Base-by-base conservation (phyloP, 164 flowering plant genomes). In the Berberis thunbergii region DNA sequence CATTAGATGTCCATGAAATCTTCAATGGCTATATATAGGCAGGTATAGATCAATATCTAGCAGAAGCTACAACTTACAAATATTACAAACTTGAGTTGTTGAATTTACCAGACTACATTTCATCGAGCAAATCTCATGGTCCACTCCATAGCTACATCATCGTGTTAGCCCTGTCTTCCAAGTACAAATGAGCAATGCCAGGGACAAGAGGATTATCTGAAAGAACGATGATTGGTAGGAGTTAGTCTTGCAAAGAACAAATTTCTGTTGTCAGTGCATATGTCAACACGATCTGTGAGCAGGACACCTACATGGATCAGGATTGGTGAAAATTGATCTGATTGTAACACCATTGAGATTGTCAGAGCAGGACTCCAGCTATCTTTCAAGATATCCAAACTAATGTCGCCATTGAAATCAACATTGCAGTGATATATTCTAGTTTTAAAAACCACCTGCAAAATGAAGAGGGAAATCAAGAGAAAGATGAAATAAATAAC, bases 361-460 rank as follows among this genome's bases (percentile, higher is more conserved):
- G 99, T 91, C 52, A 85, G 75, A 72, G 99, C 91, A n/a, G 98
- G 99, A 74, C 97, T 91, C 97, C 98, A 95, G 45, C 84, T 68
- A 56, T 86, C 88, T 75, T 86, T 89, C 77, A 91, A 73, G 67
- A 91, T 88, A 57, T 81, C 91, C 78, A 95, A 73, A 75, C 80
- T 80, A 45, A 88, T 68, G 64, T 84, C 82, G 41, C 99, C 97
- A 43, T 74, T 50, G 59, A 85, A 66, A 83, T 86, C 95, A 49
- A 91, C 97, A 73, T 95, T 91, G 78, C 98, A 91, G 72, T 95
- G 97, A 73, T 79, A 91, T 68, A 91, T 91, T 55, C 97, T 84
- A 54, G 99, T 95, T 76, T 79, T 88, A 73, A 88, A 95, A 41
- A 81, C 79, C 55, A 89, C 96, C 99, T 91, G 81, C 26, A 26